phyloP scores from a whole-genome alignment of 2,329 filamentous ascomycete genomes.

The Samsoniella hepiali region DNA sequence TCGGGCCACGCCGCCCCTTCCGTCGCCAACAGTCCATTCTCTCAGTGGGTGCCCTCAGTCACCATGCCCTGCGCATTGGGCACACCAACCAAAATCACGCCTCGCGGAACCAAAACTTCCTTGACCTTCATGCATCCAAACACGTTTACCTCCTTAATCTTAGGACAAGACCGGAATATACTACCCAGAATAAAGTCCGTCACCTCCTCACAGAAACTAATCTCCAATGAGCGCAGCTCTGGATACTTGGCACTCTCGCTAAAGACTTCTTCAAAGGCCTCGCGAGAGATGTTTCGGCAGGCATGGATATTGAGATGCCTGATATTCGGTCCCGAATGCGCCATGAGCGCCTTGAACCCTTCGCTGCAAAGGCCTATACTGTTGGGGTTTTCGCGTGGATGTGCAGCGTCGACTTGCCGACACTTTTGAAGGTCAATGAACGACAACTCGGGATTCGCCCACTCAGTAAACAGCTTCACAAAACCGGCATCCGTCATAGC shows the following conservation, averaged over 20 bases:
- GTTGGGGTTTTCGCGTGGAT: conserved; percentile 62
- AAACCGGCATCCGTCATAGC: conserved; percentile 73
- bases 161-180: conserved; percentile 63
- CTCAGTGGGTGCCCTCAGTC: conserved; percentile 45
- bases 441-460: conserved; percentile 68
- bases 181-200: conserved; percentile 61
- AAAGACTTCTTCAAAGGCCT: conserved; percentile 75
- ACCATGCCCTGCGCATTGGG: conserved; percentile 59
- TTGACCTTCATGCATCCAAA: conserved; percentile 64
- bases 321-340: conserved; percentile 69
- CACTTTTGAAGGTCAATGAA: conserved; percentile 74
- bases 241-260: conserved; percentile 58
- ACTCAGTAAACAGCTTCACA: conserved; percentile 66
- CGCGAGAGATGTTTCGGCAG: conserved; percentile 73
- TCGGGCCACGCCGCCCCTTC: not conserved
- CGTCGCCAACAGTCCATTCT: not conserved
- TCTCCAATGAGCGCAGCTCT: conserved; percentile 66
- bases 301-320: conserved; percentile 72
- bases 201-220: conserved; percentile 71
- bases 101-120: conserved; percentile 50
- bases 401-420: conserved; percentile 69
- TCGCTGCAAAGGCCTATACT: conserved; percentile 69
- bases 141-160: conserved; percentile 56
- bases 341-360: conserved; percentile 79
- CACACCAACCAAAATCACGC: conserved; percentile 55